Percentiles rank a stretch among this genome's conserved stretches.
Evolutionary conservation across 305 asterid genomes (phyloP).

Genomic region (Withania somnifera): DNA sequence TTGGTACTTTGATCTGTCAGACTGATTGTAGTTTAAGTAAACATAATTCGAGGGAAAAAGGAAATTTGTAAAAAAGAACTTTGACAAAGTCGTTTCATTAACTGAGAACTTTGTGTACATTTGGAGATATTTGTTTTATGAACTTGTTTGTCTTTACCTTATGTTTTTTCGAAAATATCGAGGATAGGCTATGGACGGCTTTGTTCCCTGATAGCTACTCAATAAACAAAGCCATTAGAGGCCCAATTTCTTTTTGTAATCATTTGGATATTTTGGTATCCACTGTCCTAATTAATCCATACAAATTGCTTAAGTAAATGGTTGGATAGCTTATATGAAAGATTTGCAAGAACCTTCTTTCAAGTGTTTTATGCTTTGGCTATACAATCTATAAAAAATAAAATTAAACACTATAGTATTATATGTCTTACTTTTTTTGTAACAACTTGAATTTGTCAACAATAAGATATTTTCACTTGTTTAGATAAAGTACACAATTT

Average conservation of each 20-base stretch:
- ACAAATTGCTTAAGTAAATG: background rate
- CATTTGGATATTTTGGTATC: background rate
- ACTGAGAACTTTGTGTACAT: background rate
- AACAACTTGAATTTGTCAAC: background rate
- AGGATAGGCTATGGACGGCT: background rate
- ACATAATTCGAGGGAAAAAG: background rate
- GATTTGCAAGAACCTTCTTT: background rate
- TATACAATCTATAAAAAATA: background rate
- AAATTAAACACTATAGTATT: background rate
- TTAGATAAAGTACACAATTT: background rate
- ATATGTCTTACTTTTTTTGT: background rate
- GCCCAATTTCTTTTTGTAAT: background rate
- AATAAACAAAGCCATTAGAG: background rate
- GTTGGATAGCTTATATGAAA: background rate
- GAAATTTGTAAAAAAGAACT: too few species aligned
- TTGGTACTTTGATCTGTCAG: background rate
- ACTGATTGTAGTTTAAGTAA: background rate
- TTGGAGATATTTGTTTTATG: background rate
- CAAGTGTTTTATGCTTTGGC: background rate
- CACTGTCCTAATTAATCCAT: background rate
- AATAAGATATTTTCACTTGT: background rate
- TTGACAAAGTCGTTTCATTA: background rate
- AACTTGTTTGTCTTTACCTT: background rate
- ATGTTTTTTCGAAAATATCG: background rate
- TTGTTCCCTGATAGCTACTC: background rate